Conservation (phyloP, 179 eudicot species). For the Gypsophila paniculata region DNA sequence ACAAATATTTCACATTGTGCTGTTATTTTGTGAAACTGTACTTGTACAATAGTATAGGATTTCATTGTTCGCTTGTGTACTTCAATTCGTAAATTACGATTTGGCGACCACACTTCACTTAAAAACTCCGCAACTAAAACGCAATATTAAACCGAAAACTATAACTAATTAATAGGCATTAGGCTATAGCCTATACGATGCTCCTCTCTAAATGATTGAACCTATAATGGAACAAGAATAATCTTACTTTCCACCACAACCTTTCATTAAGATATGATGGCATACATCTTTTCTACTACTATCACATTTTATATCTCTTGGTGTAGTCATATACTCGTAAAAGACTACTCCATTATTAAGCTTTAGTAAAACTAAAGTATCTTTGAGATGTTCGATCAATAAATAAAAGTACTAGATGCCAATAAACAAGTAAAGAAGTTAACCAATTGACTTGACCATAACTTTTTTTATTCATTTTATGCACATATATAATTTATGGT, state of each 20-base stretch:
- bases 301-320: slow-evolving; percentile 2
- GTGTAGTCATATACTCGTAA: not conserved
- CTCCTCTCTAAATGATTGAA: not conserved
- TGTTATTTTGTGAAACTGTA: too few species aligned
- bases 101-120: too few species aligned
- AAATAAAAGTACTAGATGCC: slow-evolving; percentile 6
- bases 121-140: too few species aligned
- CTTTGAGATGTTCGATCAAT: not conserved
- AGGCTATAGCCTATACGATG: not conserved
- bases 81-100: too few species aligned
- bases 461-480: too few species aligned
- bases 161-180: too few species aligned
- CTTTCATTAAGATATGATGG: slow-evolving; percentile 4
- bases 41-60: too few species aligned
- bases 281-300: not conserved
- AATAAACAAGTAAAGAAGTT: not conserved
- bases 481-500: not conserved
- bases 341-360: slow-evolving; percentile 7
- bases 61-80: too few species aligned
- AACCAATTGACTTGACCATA: slow-evolving; percentile 11
- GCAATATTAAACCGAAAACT: too few species aligned
- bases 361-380: slow-evolving; percentile 11
- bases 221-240: not conserved
- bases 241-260: slow-evolving; percentile 1
- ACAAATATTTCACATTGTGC: too few species aligned